phyloP scores from a whole-genome alignment of 176 grass and related monocot genomes.

The Poa annua region DNA sequence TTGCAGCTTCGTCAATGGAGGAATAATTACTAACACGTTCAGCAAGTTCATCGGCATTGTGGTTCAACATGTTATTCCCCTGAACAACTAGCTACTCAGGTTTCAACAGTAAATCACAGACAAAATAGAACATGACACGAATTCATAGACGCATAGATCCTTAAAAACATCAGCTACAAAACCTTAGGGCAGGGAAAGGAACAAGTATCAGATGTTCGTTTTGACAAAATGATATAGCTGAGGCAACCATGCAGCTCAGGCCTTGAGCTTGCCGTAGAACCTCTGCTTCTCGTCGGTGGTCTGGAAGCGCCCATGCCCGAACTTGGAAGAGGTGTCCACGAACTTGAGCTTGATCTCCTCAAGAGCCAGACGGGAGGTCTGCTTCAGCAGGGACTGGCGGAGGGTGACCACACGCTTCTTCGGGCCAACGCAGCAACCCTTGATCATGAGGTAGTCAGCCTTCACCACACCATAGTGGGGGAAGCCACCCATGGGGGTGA shows the following conservation, averaged over 20 bases:
- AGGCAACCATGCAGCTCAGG: neutral
- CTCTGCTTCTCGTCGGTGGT: constrained; percentile 93
- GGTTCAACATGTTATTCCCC: too few relatives aligned
- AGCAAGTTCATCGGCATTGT: too few relatives aligned
- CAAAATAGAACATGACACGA: neutral
- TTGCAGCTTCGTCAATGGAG: too few relatives aligned
- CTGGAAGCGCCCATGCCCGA: constrained; percentile 95
- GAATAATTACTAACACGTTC: too few relatives aligned
- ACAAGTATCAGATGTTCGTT: constrained; percentile 39
- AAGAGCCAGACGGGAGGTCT: constrained; percentile 77
- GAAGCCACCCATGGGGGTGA: constrained; percentile 98
- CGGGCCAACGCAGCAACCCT: constrained; percentile 87
- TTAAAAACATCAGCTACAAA: constrained; percentile 55
- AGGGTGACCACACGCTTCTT: constrained; percentile 98
- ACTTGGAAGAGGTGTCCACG: constrained; percentile 96
- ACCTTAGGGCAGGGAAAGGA: constrained; percentile 10
- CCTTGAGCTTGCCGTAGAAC: constrained; percentile 74
- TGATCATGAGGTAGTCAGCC: constrained; percentile 93
- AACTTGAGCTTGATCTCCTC: constrained; percentile 99
- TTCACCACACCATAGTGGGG: constrained; percentile 94
- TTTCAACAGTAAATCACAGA: neutral
- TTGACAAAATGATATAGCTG: constrained; percentile 12
- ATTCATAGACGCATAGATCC: constrained; percentile 29
- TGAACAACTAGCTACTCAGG: too few relatives aligned
- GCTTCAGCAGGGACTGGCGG: constrained; percentile 83